Conservation (phyloP, 495 filamentous ascomycete species). For the Diplogelasinospora grovesii region DNA sequence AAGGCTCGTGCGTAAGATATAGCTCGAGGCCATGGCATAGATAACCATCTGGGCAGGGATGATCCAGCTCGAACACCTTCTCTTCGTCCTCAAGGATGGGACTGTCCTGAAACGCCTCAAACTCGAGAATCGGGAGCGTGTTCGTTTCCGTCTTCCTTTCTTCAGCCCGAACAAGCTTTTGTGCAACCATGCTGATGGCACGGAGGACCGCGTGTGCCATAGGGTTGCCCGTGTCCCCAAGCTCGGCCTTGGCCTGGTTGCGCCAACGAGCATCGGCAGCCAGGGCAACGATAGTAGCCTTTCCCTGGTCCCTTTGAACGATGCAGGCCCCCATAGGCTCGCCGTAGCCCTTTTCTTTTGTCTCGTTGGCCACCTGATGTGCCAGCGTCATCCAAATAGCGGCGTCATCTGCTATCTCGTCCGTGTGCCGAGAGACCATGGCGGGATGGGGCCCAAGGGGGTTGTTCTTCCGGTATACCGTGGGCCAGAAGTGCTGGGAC, state of each 20-base stretch:
- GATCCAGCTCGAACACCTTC: slow-evolving; percentile 35
- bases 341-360: slow-evolving; percentile 51
- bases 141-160: slow-evolving; percentile 18
- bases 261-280: slow-evolving; percentile 73
- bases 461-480: slow-evolving; percentile 76
- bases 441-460: slow-evolving; percentile 67
- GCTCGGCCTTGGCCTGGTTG: slow-evolving; percentile 38
- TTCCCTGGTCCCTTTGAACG: slow-evolving; percentile 49
- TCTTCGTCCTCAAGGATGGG: slow-evolving; percentile 36
- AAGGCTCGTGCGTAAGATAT: slow-evolving; percentile 90
- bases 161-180: slow-evolving; percentile 51
- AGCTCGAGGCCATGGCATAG: slow-evolving; percentile 87
- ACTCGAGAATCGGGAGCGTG: slow-evolving; percentile 30
- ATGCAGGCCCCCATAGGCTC: slow-evolving; percentile 76
- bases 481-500: slow-evolving; percentile 77
- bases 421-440: slow-evolving; percentile 46
- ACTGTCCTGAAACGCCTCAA: slow-evolving; percentile 40
- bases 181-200: slow-evolving; percentile 80
- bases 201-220: slow-evolving; percentile 80
- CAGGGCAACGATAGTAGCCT: slow-evolving; percentile 53
- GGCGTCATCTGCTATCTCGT: slow-evolving; percentile 51
- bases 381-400: slow-evolving; percentile 65
- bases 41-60: slow-evolving; percentile 64
- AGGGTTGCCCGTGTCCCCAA: slow-evolving; percentile 54
- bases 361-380: slow-evolving; percentile 51